These are phyloP conservation scores for Ceratocystis colombiana DNA, from an alignment of 2,329 filamentous ascomycete species.

Conservation along the genomic window DNA sequence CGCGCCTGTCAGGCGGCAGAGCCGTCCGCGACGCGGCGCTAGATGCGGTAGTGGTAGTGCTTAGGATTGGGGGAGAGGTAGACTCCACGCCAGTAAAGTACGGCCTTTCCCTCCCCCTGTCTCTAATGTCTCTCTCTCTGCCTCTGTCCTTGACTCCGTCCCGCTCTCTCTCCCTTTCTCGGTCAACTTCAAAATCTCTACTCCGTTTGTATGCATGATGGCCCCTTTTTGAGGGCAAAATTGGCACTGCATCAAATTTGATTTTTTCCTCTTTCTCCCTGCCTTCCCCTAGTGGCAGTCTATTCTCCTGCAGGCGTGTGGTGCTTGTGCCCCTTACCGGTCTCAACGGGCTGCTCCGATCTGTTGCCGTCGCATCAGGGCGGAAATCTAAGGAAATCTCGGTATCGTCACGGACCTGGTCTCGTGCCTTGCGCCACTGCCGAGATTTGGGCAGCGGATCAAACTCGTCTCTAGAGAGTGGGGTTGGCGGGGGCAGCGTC, in stretches of 20 bases:
- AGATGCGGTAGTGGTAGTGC: background rate
- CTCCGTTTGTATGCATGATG: background rate
- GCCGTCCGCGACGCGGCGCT: constrained; percentile 29
- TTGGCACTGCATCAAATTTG: no score
- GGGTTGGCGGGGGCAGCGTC: background rate
- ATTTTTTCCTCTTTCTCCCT: no score
- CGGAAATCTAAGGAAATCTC: constrained; percentile 21
- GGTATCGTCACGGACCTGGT: constrained; percentile 33
- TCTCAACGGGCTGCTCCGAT: constrained; percentile 20
- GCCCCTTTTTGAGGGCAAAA: background rate
- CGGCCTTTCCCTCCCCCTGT: background rate
- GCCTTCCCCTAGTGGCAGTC: background rate
- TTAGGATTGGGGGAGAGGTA: background rate
- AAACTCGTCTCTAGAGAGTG: background rate
- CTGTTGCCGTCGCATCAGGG: constrained; percentile 17
- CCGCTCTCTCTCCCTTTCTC: constrained; percentile 1
- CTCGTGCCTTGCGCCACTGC: constrained; percentile 31
- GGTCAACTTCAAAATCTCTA: no score
- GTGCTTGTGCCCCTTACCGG: background rate
- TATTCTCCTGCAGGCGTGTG: background rate
- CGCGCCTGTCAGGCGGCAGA: constrained; percentile 42
- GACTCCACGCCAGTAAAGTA: no score
- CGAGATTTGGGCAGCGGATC: constrained; percentile 5
- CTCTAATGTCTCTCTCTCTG: background rate
- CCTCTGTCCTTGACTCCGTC: background rate